phyloP scores from a whole-genome alignment of 208 protist species.

The Leishmania tropica region DNA sequence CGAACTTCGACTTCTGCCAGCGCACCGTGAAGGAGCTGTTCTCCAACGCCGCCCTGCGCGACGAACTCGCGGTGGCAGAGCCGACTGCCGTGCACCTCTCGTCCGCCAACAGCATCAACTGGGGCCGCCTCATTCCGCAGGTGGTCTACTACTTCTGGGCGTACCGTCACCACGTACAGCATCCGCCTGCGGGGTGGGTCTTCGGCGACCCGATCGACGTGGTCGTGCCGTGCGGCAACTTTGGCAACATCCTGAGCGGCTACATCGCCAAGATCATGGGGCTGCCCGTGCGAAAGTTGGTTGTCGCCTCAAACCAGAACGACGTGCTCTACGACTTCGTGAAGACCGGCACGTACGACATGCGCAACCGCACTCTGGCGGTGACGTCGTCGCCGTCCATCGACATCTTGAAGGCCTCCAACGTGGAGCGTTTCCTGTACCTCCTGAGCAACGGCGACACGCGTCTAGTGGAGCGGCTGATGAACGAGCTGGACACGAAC shows the following conservation, averaged over 20 bases:
- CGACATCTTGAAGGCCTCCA: conserved; percentile 94
- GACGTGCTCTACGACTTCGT: conserved; percentile 95
- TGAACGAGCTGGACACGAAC: conserved; percentile 66
- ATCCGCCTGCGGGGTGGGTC: conserved; percentile 35
- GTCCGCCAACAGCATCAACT: conserved; percentile 98
- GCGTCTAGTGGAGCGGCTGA: conserved; percentile 51
- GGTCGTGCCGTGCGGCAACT: conserved; percentile 96
- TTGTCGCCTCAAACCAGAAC: conserved; percentile 96
- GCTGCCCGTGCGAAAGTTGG: conserved; percentile 86
- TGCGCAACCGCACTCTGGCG: conserved; percentile 50
- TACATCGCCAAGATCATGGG: conserved; percentile 94
- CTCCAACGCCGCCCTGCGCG: conserved; percentile 71
- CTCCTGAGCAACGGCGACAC: conserved; percentile 84
- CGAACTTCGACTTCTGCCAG: conserved; percentile 94
- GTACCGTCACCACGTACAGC: conserved; percentile 89
- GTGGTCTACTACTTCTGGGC: conserved; percentile 96
- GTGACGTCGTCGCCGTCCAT: conserved; percentile 84
- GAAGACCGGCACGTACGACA: conserved; percentile 82
- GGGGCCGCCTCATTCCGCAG: conserved; percentile 96
- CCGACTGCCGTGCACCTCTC: conserved; percentile 62
- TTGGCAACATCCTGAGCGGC: conserved; percentile 95
- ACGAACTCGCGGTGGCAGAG: conserved; percentile 47
- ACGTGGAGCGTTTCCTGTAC: conserved; percentile 97
- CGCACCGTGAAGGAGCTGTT: conserved; percentile 92
- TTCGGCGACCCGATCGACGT: conserved; percentile 82